Evolutionary conservation across 306 rosid species (phyloP).

Genomic region (Betula pendula): DNA sequence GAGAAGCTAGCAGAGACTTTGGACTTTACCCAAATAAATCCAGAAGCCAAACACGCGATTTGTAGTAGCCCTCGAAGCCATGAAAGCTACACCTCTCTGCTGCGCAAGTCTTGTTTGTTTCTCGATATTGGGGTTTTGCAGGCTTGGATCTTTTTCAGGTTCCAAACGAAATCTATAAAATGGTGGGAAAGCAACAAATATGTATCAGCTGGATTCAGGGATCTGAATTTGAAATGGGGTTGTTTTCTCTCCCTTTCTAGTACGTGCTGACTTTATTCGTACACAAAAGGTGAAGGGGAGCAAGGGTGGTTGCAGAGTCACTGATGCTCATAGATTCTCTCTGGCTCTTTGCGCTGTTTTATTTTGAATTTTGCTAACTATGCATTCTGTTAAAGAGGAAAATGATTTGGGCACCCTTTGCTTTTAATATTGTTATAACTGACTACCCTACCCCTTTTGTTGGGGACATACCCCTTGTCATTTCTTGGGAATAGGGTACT

Average conservation of each 20-base stretch:
- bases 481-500: too few relatives aligned
- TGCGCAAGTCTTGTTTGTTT: conserved; percentile 34
- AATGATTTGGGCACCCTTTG: not conserved
- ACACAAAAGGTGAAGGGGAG: conserved; percentile 29
- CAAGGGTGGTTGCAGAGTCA: conserved; percentile 28
- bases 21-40: conserved; percentile 41
- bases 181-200: conserved; percentile 21
- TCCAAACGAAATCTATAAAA: conserved; percentile 11
- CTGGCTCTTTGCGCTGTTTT: conserved; percentile 11
- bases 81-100: conserved; percentile 57
- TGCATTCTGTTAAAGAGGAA: conserved; percentile 18
- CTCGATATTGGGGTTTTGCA: conserved; percentile 18
- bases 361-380: conserved; percentile 2
- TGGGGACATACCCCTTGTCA: too few relatives aligned
- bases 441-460: too few relatives aligned
- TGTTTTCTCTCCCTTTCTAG: not conserved
- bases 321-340: conserved; percentile 21
- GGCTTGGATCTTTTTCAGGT: conserved; percentile 26
- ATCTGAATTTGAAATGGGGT: conserved; percentile 14
- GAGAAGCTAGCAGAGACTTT: conserved; percentile 29
- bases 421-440: too few relatives aligned
- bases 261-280: not conserved
- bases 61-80: conserved; percentile 37
- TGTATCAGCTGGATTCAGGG: conserved; percentile 2
- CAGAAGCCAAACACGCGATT: conserved; percentile 37